Evolutionary conservation across 1,284 basidiomycete species (phyloP), one percentile per base, ranked within the genome.

Genomic region (Cutaneotrichosporon arboriforme): DNA sequence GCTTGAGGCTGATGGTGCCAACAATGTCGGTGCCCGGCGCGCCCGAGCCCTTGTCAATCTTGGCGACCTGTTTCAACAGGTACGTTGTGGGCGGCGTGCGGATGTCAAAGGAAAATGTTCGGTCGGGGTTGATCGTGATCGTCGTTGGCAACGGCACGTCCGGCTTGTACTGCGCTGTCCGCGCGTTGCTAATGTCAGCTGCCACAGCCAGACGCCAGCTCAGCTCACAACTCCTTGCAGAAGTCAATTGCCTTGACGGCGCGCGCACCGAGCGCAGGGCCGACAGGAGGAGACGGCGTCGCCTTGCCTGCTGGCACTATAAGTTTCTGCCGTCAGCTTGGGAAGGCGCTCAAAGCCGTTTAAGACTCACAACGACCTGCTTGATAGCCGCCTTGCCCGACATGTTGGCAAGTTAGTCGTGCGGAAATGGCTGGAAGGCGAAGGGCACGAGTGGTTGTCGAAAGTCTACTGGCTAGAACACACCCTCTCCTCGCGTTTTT

Each of bases 211-310:
- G 8, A 31, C 26, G 10, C 5, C 10, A 13, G 12, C 22, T 8
- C 13, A 22, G 70, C 69, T 61, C 54, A 74, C 74, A 75, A 96
- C 73, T 94, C 91, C 74, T 97, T 98, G 80, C 92, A 96, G 73
- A 98, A 99, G 78, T 99, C 96, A 86, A 98, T 98, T 17, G 93
- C 94, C 78, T 97, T 97, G 62, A 99, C 92, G 67, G 96, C 96
- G 70, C 91, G 86, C 61, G 96, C 93, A 79, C 96, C 96, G 49
- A 97, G 84, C 18, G 93, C 93, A 50, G 96, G 94, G 65, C 94
- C 96, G 49, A 98, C 88, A 17, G 94, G 94, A 44, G 94, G 94
- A 51, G 91, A 90, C 18, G 94, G 93, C 21, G 91, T 86, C 34
- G 94, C 94, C 74, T 97, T 97, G 39, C 92, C 93, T 34, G 94